Evolutionary conservation across 495 filamentous ascomycete species (phyloP).

Genomic region (Glonium stellatum): DNA sequence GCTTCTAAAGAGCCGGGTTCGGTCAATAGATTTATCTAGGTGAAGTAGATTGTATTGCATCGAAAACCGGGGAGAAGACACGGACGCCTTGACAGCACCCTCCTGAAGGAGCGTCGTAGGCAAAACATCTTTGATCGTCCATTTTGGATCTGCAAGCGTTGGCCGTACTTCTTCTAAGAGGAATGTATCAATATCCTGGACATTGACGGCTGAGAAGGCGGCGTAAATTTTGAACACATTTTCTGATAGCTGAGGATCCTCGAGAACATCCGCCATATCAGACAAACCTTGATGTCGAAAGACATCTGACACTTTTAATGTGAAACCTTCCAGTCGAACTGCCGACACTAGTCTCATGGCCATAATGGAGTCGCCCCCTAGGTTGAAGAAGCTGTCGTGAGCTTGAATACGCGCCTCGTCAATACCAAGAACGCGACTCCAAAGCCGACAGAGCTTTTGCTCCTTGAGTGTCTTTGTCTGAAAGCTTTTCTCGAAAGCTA

Average conservation of each 20-base stretch:
- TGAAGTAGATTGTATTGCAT: slow-evolving; percentile 43
- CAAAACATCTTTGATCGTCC: slow-evolving; percentile 47
- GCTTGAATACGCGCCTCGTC: slow-evolving; percentile 28
- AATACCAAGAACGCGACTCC: slow-evolving; percentile 17
- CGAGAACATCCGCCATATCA: slow-evolving; percentile 11
- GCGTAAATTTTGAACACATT: background rate
- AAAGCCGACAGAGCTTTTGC: no score
- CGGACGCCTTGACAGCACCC: slow-evolving; percentile 53
- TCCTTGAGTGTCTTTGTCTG: no score
- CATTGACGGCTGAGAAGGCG: slow-evolving; percentile 12
- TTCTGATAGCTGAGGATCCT: background rate
- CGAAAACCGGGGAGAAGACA: slow-evolving; percentile 43
- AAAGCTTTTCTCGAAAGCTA: no score
- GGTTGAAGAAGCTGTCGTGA: slow-evolving; percentile 47
- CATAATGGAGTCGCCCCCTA: slow-evolving; percentile 52
- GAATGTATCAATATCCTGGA: slow-evolving; percentile 4
- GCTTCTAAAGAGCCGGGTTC: slow-evolving; percentile 29
- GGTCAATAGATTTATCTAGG: slow-evolving; percentile 34
- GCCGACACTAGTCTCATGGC: slow-evolving; percentile 47
- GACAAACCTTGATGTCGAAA: slow-evolving; percentile 14
- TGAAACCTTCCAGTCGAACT: slow-evolving; percentile 3
- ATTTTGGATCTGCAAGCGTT: slow-evolving; percentile 9
- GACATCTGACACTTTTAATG: slow-evolving; percentile 20
- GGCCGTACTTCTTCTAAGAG: slow-evolving; percentile 3
- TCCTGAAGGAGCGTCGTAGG: slow-evolving; percentile 60